Evolutionary conservation across 306 rosid genomes (phyloP).

Genomic region (Carpinus viminea): DNA sequence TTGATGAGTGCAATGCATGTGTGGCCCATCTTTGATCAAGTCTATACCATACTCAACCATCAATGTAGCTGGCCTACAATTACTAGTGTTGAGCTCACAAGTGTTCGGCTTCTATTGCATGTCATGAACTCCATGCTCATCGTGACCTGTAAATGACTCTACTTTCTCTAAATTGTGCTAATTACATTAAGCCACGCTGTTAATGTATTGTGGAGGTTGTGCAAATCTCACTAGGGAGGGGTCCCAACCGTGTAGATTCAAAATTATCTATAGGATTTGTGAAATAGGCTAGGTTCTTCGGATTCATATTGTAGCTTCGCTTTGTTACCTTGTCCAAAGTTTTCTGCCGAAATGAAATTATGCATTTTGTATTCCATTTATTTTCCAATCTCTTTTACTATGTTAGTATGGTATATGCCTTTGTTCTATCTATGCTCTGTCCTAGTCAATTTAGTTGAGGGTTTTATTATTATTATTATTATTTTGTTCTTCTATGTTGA

Average conservation of each 20-base stretch:
- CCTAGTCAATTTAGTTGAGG: no score
- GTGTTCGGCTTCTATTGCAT: slow-evolving; percentile 77
- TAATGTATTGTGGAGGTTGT: slow-evolving; percentile 29
- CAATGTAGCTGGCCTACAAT: no score
- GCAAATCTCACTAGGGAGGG: slow-evolving; percentile 34
- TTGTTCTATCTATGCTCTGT: no score
- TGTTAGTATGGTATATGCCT: no score
- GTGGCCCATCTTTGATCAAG: no score
- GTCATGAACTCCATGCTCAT: slow-evolving; percentile 85
- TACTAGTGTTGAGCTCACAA: slow-evolving; percentile 50
- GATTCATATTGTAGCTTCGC: neutral
- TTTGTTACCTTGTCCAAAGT: slow-evolving; percentile 22
- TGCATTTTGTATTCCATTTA: neutral
- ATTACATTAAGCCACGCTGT: neutral
- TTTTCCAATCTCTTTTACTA: no score
- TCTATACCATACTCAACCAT: no score
- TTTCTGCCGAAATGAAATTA: slow-evolving; percentile 22
- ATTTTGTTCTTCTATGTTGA: no score
- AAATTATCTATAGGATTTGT: slow-evolving; percentile 4
- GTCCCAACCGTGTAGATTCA: slow-evolving; percentile 27
- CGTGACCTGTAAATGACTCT: slow-evolving; percentile 70
- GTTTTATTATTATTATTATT: no score
- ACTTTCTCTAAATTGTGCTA: neutral
- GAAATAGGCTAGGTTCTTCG: neutral
- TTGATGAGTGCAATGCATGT: no score